These are phyloP conservation scores for Dipteronia sinensis DNA, from an alignment of 345 rosid species.

Conservation along the genomic window DNA sequence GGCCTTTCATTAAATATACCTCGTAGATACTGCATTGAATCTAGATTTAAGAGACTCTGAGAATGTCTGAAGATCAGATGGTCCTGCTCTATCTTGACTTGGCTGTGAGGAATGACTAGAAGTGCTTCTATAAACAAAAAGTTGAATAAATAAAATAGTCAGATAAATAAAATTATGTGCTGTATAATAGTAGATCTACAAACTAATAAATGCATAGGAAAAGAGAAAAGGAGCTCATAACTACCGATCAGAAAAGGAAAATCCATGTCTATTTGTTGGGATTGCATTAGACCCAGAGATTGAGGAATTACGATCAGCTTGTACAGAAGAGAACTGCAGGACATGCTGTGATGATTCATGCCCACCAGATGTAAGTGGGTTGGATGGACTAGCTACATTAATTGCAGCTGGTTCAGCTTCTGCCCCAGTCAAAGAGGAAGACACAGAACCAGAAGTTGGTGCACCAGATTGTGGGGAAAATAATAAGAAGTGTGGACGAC, in stretches of 20 bases:
- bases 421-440: conserved; percentile 38
- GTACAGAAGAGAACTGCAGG: conserved; percentile 28
- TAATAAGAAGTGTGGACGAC: conserved; percentile 55
- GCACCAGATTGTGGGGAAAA: conserved; percentile 49
- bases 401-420: conserved; percentile 42
- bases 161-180: background rate
- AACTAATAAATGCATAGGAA: background rate
- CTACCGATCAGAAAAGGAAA: conserved; percentile 48
- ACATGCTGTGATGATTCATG: conserved; percentile 34
- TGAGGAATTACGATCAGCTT: conserved; percentile 29
- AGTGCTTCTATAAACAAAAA: conserved; percentile 31
- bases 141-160: background rate
- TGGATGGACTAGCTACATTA: conserved; percentile 34
- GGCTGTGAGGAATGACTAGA: conserved; percentile 34
- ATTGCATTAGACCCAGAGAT: conserved; percentile 36
- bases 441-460: conserved; percentile 33
- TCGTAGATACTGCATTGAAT: conserved; percentile 56
- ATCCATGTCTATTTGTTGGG: conserved; percentile 38
- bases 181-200: background rate
- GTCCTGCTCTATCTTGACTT: conserved; percentile 56
- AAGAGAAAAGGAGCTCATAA: background rate
- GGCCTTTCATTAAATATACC: conserved; percentile 32
- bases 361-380: conserved; percentile 28
- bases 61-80: conserved; percentile 65
- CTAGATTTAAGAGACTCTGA: conserved; percentile 69